phyloP scores from a whole-genome alignment of 495 filamentous ascomycete genomes.

The Talaromyces nanjingensis region DNA sequence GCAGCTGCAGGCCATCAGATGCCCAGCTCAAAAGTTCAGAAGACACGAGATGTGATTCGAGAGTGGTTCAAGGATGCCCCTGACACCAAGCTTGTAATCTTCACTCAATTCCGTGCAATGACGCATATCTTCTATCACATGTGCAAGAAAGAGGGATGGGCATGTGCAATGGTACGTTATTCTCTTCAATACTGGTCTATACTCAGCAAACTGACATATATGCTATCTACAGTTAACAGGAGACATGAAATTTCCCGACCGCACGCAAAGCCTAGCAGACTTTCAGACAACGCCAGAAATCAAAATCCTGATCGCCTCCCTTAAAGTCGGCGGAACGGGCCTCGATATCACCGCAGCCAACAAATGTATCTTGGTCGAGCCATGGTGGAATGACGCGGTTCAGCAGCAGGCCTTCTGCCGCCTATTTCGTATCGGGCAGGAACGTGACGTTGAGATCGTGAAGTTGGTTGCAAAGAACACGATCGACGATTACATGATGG shows the following conservation, averaged over 20 bases:
- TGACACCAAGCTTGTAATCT: constrained; percentile 33
- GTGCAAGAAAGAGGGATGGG: constrained; percentile 23
- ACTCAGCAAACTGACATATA: not conserved
- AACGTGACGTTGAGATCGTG: constrained; percentile 43
- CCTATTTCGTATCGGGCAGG: constrained; percentile 57
- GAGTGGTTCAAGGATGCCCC: constrained; percentile 27
- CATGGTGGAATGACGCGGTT: constrained; percentile 52
- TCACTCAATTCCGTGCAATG: constrained; percentile 29
- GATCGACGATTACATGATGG: constrained; percentile 45
- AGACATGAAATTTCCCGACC: constrained; percentile 16
- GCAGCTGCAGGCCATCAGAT: constrained; percentile 11
- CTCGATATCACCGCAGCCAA: constrained; percentile 50
- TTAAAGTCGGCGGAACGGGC: constrained; percentile 40
- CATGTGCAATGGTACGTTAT: constrained; percentile 17
- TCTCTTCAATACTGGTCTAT: not conserved
- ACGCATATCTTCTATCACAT: constrained; percentile 22
- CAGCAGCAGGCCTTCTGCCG: constrained; percentile 54
- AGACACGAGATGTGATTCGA: constrained; percentile 22
- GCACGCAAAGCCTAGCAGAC: constrained; percentile 21
- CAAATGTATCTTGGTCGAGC: constrained; percentile 50
- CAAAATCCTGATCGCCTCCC: constrained; percentile 34
- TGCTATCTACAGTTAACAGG: constrained; percentile 24
- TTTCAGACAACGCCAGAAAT: constrained; percentile 22
- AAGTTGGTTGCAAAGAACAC: constrained; percentile 42
- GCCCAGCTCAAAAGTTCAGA: constrained; percentile 23